Conservation (phyloP, 441 rosid genomes). For the Gossypium lobatum region DNA sequence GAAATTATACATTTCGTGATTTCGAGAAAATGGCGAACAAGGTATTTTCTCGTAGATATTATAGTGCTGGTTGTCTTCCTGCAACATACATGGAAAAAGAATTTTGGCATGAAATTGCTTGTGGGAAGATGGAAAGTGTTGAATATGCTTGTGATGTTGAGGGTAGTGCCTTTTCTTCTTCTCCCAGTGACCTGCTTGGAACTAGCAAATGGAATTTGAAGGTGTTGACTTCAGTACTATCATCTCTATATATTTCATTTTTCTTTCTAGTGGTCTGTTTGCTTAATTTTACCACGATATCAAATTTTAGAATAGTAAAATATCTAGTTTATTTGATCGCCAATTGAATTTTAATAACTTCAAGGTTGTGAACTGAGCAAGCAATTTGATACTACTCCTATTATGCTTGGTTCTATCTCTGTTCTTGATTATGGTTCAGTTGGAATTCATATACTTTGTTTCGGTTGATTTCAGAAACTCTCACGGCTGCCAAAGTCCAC, state of each 20-base stretch:
- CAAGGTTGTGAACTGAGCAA: too few species aligned
- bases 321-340: too few species aligned
- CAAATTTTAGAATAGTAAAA: too few species aligned
- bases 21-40: slow-evolving; percentile 99
- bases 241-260: too few species aligned
- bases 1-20: slow-evolving; percentile 88
- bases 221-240: slow-evolving; percentile 49
- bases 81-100: slow-evolving; percentile 91
- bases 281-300: too few species aligned
- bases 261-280: too few species aligned
- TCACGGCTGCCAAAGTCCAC: slow-evolving; percentile 76
- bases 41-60: slow-evolving; percentile 89
- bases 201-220: slow-evolving; percentile 97
- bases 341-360: too few species aligned
- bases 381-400: too few species aligned
- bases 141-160: slow-evolving; percentile 99
- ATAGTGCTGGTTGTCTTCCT: slow-evolving; percentile 88
- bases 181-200: slow-evolving; percentile 79
- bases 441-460: slow-evolving; percentile 5
- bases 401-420: background rate
- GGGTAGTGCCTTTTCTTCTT: slow-evolving; percentile 97
- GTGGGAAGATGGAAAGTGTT: slow-evolving; percentile 94
- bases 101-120: slow-evolving; percentile 94
- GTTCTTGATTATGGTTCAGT: background rate
- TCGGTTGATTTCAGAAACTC: slow-evolving; percentile 45